Evolutionary conservation across 306 rosid species (phyloP).

Genomic region (Rosa lucieae): DNA sequence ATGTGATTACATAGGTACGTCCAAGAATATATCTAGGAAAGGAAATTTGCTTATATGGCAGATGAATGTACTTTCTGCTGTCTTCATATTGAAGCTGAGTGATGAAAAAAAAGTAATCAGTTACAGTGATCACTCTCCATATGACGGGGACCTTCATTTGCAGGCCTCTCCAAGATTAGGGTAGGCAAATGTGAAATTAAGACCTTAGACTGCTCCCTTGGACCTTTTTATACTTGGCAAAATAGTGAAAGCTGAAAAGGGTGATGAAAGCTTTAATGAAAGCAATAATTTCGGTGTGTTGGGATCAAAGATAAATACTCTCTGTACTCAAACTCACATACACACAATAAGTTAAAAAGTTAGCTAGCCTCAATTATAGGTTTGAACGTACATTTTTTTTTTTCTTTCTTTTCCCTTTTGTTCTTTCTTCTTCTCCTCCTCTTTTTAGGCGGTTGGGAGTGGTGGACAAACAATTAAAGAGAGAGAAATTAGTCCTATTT

Average conservation of each 20-base stretch:
- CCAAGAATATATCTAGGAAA: conserved; percentile 3
- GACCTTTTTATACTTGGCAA: neutral
- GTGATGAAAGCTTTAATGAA: neutral
- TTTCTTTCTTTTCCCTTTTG: too few species aligned
- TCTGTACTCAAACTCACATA: neutral
- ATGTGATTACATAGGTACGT: neutral
- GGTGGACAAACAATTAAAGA: too few species aligned
- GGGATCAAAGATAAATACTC: neutral
- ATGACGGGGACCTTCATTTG: conserved; percentile 15
- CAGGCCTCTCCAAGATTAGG: neutral
- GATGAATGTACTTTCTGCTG: too few species aligned
- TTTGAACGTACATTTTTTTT: neutral
- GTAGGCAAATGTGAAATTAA: too few species aligned
- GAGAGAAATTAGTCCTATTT: too few species aligned
- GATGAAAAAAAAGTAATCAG: conserved; percentile 12
- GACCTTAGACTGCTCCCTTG: too few species aligned
- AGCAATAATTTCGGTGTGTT: too few species aligned
- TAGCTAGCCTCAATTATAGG: neutral
- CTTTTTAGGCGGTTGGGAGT: too few species aligned
- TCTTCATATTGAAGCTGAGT: neutral
- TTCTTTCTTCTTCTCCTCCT: too few species aligned
- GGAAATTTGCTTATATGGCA: neutral
- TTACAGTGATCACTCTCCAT: conserved; percentile 19
- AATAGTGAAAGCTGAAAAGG: neutral
- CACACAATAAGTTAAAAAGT: neutral